Conservation (phyloP, 768 basidiomycete species). For the Suillus clintonianus region DNA sequence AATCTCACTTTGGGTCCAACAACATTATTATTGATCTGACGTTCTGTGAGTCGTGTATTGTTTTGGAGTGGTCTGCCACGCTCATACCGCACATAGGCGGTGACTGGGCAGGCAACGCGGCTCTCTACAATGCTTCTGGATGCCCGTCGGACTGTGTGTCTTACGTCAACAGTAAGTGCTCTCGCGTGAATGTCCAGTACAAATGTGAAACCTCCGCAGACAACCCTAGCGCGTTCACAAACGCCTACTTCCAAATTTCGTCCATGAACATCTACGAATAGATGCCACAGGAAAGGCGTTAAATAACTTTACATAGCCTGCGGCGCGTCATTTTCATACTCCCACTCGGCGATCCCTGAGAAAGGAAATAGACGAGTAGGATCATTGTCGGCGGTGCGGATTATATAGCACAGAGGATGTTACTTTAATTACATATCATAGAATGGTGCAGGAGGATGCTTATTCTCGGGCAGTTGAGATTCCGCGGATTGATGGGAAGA, state of each 20-base stretch:
- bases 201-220: constrained; percentile 34
- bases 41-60: constrained; percentile 49
- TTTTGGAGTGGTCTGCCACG: not conserved
- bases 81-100: constrained; percentile 44
- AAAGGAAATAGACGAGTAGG: not conserved
- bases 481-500: constrained; percentile 9
- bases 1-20: constrained; percentile 33
- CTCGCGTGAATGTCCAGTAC: not conserved
- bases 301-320: not conserved
- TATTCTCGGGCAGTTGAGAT: constrained; percentile 47
- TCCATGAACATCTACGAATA: constrained; percentile 55
- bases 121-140: constrained; percentile 45
- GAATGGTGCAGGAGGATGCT: constrained; percentile 56
- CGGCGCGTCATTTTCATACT: not conserved
- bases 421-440: not conserved
- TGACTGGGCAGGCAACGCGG: constrained; percentile 53
- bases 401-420: not conserved
- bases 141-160: constrained; percentile 52
- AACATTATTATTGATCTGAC: constrained; percentile 50
- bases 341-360: not conserved
- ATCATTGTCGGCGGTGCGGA: not conserved
- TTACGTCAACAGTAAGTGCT: constrained; percentile 39
- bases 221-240: constrained; percentile 63
- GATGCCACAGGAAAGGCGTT: not conserved
- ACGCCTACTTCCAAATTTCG: constrained; percentile 75